These are phyloP conservation scores for Erodium moschatum DNA, from an alignment of 441 rosid species.

Conservation along the genomic window DNA sequence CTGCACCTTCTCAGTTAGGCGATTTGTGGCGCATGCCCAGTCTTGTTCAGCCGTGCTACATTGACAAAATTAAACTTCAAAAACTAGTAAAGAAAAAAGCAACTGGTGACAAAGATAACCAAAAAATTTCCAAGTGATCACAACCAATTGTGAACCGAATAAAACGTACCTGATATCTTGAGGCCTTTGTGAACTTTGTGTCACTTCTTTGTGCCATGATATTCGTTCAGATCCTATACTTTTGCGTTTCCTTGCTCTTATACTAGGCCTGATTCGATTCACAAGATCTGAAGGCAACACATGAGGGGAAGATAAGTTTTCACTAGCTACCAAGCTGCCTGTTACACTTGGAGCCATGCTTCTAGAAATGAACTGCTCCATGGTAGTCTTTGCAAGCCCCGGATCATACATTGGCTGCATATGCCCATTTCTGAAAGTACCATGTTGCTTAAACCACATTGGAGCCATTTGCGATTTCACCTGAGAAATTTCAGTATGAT, in stretches of 20 bases:
- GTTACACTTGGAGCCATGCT: slow-evolving; percentile 25
- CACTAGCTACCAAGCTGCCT: slow-evolving; percentile 27
- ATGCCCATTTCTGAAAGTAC: slow-evolving; percentile 56
- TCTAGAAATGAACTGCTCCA: slow-evolving; percentile 29
- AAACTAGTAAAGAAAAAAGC: background rate
- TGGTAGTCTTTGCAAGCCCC: slow-evolving; percentile 27
- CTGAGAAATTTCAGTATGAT: slow-evolving; percentile 34
- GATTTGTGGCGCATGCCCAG: slow-evolving; percentile 62
- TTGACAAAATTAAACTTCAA: slow-evolving; percentile 7
- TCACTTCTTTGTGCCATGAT: slow-evolving; percentile 66
- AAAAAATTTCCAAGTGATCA: background rate
- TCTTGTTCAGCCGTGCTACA: slow-evolving; percentile 58
- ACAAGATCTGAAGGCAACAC: slow-evolving; percentile 29
- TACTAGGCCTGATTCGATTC: slow-evolving; percentile 21
- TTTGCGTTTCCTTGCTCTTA: slow-evolving; percentile 54
- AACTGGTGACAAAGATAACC: background rate
- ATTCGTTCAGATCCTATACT: slow-evolving; percentile 28
- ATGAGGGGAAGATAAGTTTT: slow-evolving; percentile 31
- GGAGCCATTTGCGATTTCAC: slow-evolving; percentile 67
- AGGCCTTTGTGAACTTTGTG: slow-evolving; percentile 30
- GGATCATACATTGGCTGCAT: slow-evolving; percentile 38
- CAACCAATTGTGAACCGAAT: background rate
- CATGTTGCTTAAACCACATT: slow-evolving; percentile 66
- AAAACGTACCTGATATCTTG: slow-evolving; percentile 46
- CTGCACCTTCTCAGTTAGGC: slow-evolving; percentile 66